Conservation (phyloP, 176 grass and related monocot genomes). For the Coix lacrymajobi region DNA sequence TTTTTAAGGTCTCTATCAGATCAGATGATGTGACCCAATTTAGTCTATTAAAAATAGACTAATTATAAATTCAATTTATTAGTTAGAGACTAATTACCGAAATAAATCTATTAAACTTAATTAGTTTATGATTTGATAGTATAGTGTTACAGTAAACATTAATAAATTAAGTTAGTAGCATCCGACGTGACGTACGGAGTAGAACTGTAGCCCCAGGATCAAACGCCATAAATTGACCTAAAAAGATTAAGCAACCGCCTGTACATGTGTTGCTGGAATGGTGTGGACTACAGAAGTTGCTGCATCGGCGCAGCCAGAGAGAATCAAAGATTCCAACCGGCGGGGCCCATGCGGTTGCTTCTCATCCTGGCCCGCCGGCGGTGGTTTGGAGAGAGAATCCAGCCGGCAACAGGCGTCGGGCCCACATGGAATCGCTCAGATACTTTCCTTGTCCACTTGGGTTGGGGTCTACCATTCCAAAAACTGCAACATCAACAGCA, state of each 20-base stretch:
- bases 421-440: conserved; percentile 53
- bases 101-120: too few relatives aligned
- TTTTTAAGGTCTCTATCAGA: too few relatives aligned
- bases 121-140: too few relatives aligned
- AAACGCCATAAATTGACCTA: too few relatives aligned
- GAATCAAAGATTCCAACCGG: conserved; percentile 38
- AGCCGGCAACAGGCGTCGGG: conserved; percentile 5
- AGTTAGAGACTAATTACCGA: too few relatives aligned
- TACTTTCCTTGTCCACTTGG: conserved; percentile 58
- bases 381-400: conserved; percentile 30
- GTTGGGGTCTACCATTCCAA: conserved; percentile 29
- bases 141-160: too few relatives aligned
- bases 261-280: neutral
- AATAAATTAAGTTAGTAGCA: too few relatives aligned
- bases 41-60: too few relatives aligned
- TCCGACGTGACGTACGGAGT: too few relatives aligned
- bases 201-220: too few relatives aligned
- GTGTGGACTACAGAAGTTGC: neutral
- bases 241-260: neutral
- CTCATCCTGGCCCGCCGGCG: neutral
- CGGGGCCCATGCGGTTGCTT: conserved; percentile 13
- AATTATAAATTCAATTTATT: too few relatives aligned
- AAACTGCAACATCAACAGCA: neutral
- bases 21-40: too few relatives aligned
- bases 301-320: conserved; percentile 7